phyloP scores from a whole-genome alignment of 2,329 filamentous ascomycete species.

The Paracoccidioides brasiliensis region DNA sequence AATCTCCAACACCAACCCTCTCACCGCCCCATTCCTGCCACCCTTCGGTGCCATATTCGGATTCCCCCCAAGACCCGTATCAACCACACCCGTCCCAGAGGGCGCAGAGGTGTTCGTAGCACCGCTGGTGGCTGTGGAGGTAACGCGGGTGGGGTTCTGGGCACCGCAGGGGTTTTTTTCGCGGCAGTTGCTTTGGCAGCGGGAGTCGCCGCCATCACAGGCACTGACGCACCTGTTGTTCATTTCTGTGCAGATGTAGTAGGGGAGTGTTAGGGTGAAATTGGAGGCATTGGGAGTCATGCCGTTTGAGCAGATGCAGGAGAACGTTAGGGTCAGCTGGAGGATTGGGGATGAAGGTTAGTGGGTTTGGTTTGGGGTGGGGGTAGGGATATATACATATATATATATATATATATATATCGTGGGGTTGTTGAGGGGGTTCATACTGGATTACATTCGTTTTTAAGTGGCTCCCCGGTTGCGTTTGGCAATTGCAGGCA shows the following conservation, averaged over 20 bases:
- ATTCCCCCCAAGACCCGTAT: conserved; percentile 33
- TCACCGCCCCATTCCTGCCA: conserved; percentile 20
- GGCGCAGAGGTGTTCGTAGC: conserved; percentile 17
- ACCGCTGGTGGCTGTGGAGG: conserved; percentile 30
- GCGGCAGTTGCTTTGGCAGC: conserved; percentile 40
- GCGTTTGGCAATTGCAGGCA: conserved; percentile 30
- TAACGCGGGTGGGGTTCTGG: conserved; percentile 42
- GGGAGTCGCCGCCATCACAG: conserved; percentile 34
- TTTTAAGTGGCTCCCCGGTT: conserved; percentile 21
- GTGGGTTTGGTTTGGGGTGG: background rate
- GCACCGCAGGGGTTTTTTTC: conserved; percentile 48
- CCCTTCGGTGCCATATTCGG: conserved; percentile 18
- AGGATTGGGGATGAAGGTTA: background rate
- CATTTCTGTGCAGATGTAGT: conserved; percentile 46
- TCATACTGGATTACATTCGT: conserved; percentile 30
- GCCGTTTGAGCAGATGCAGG: conserved; percentile 44
- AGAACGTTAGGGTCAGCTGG: conserved; percentile 38
- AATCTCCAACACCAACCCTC: conserved; percentile 36
- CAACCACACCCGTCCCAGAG: conserved; percentile 26
- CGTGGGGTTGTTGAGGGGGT: background rate
- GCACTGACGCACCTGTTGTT: conserved; percentile 42
- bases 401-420: no score
- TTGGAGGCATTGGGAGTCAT: conserved; percentile 45
- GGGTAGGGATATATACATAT: background rate
- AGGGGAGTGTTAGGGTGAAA: conserved; percentile 51